Evolutionary conservation across 306 rosid species (phyloP).

Genomic region (Begonia loranthoides): DNA sequence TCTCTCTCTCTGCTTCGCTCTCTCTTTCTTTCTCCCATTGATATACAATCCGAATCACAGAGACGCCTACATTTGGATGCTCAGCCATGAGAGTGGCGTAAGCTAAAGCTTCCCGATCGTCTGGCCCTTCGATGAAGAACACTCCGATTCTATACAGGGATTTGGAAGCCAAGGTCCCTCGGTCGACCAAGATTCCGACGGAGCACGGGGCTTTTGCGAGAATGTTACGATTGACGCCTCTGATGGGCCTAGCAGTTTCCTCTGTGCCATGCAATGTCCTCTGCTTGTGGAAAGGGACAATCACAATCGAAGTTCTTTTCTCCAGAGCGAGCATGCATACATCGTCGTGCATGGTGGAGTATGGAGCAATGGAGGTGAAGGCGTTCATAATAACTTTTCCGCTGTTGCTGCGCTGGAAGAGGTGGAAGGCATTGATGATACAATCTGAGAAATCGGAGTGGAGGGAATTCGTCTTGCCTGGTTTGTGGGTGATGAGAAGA

Average conservation of each 20-base stretch:
- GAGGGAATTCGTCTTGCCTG: neutral
- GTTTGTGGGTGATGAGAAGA: slow-evolving; percentile 27
- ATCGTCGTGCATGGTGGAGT: slow-evolving; percentile 49
- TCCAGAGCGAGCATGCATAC: slow-evolving; percentile 32
- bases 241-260: slow-evolving; percentile 8
- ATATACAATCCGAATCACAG: slow-evolving; percentile 7
- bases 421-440: slow-evolving; percentile 31
- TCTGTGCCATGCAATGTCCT: neutral
- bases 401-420: slow-evolving; percentile 13
- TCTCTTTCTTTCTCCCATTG: neutral
- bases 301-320: slow-evolving; percentile 26
- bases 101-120: slow-evolving; percentile 24
- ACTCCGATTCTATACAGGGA: slow-evolving; percentile 20
- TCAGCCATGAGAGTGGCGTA: slow-evolving; percentile 34
- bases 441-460: slow-evolving; percentile 13
- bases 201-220: slow-evolving; percentile 42
- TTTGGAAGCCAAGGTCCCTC: neutral
- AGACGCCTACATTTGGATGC: slow-evolving; percentile 18
- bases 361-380: slow-evolving; percentile 41
- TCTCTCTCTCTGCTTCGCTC: neutral
- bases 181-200: slow-evolving; percentile 38
- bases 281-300: slow-evolving; percentile 38
- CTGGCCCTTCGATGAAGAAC: slow-evolving; percentile 14
- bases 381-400: slow-evolving; percentile 16
- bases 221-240: slow-evolving; percentile 37